Evolutionary conservation across 257 asterid species (phyloP), one percentile per base, ranked within the genome.

Genomic region (Euphrasia confusa): DNA sequence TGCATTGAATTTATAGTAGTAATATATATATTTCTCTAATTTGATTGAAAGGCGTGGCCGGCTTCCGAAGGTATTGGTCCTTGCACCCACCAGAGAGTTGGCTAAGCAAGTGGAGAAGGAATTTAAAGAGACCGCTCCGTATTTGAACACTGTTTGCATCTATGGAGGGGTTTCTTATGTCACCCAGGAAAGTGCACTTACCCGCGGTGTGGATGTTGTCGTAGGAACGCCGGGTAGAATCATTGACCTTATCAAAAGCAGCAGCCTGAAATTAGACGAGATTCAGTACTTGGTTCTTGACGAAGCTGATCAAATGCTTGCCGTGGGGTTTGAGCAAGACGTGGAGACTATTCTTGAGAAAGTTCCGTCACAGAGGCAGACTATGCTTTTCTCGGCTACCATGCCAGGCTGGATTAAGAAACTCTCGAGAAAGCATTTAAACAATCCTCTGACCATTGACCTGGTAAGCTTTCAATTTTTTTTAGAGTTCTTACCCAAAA

Each of bases 231-330:
- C 99, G 14, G 99, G 99, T 26, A 89, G 97, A 81, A 83, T 89
- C 27, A 93, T 89, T 71, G 99, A 93, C 74, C 94, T 89, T 45
- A 78, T 93, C 54, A 77, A 82, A 56, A 83, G 76, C 68, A 80
- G 73, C 75, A 78, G 63, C 73, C 78, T 89, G 73, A 82, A 87
- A 68, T 78, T 93, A 68, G 87, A 91, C 61, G 97, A 89, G 78
- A 94, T 93, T 76, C 76, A 82, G 69, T 84, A 80, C 75, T 77
- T 93, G 88, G 97, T 93, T 66, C 95, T 93, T 17, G 99, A 93
- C 62, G 99, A 93, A 78, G 97, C 99, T 8, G 96, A 89, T 83
- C 97, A 89, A 76, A 93, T 93, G 99, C 99, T 93, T 72, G 99
- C 99, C 14, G 99, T 93, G 74, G 99, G 99, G 60, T 93, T 93